A percentile compares a stretch with the other conserved stretches of the same genome.
These are phyloP conservation scores for Lodderomyces pseudojiufengensis DNA, from an alignment of 1,139 yeast genomes.

Conservation along the genomic window DNA sequence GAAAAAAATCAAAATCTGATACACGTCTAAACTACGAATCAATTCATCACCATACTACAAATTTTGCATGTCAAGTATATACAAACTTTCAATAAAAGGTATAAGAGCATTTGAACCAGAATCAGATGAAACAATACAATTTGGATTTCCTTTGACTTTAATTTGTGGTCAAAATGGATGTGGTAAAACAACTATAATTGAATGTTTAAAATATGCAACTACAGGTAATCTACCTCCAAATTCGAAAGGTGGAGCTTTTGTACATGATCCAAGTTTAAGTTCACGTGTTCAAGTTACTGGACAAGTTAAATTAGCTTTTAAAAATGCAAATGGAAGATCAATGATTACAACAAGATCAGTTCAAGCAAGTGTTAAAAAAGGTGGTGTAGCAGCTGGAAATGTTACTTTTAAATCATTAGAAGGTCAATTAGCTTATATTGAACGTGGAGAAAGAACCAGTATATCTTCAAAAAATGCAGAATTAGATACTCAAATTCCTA, in stretches of 20 bases:
- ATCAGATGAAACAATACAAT: slow-evolving; percentile 80
- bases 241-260: slow-evolving; percentile 93
- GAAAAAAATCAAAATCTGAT: neutral
- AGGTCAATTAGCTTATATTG: slow-evolving; percentile 73
- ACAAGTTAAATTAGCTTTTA: slow-evolving; percentile 85
- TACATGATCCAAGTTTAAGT: slow-evolving; percentile 84
- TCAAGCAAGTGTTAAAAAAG: slow-evolving; percentile 58
- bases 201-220: slow-evolving; percentile 88
- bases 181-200: slow-evolving; percentile 97
- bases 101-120: slow-evolving; percentile 86
- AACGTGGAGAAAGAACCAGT: slow-evolving; percentile 65
- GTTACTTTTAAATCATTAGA: slow-evolving; percentile 86
- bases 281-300: slow-evolving; percentile 80
- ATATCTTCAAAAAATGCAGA: slow-evolving; percentile 83
- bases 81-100: slow-evolving; percentile 83
- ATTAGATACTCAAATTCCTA: slow-evolving; percentile 77
- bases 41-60: neutral
- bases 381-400: slow-evolving; percentile 22
- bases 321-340: slow-evolving; percentile 65
- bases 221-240: slow-evolving; percentile 97
- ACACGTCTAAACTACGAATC: neutral
- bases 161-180: slow-evolving; percentile 97
- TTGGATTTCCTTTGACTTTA: slow-evolving; percentile 85
- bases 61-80: slow-evolving; percentile 56
- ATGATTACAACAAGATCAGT: slow-evolving; percentile 87